phyloP scores from a whole-genome alignment of 306 rosid genomes.

The Quercus variabilis region DNA sequence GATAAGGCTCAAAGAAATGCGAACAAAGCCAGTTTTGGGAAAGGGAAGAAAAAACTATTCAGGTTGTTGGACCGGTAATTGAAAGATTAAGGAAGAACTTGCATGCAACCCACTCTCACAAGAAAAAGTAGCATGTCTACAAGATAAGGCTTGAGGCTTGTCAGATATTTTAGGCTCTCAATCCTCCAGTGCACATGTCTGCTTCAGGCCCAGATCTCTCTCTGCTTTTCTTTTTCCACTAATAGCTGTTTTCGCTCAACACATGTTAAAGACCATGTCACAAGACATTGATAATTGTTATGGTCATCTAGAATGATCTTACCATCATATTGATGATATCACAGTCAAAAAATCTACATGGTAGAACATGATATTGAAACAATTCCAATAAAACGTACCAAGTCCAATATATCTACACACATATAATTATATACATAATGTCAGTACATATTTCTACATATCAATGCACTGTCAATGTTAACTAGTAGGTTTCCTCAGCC shows the following conservation, averaged over 20 bases:
- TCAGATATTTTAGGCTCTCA: not conserved
- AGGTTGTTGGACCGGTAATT: not conserved
- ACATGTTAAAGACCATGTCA: not conserved
- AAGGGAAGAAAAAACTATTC: not conserved
- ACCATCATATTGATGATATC: not conserved
- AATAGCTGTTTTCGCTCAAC: too few relatives aligned
- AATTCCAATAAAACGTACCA: not conserved
- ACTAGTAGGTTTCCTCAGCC: not conserved
- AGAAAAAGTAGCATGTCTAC: too few relatives aligned
- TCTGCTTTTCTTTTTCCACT: too few relatives aligned
- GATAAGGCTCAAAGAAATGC: not conserved
- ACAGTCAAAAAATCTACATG: not conserved
- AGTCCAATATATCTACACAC: not conserved
- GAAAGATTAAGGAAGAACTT: not conserved
- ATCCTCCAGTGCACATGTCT: not conserved
- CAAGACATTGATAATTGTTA: not conserved
- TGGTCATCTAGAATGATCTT: not conserved
- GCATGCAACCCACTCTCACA: not conserved
- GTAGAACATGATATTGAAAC: not conserved
- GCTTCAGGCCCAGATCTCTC: too few relatives aligned
- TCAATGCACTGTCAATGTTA: not conserved
- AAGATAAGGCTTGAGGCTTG: not conserved
- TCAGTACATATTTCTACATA: not conserved
- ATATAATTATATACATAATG: too few relatives aligned
- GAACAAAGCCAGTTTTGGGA: not conserved